phyloP scores from a whole-genome alignment of 2,329 filamentous ascomycete species.

The Endocalyx cinctus region DNA sequence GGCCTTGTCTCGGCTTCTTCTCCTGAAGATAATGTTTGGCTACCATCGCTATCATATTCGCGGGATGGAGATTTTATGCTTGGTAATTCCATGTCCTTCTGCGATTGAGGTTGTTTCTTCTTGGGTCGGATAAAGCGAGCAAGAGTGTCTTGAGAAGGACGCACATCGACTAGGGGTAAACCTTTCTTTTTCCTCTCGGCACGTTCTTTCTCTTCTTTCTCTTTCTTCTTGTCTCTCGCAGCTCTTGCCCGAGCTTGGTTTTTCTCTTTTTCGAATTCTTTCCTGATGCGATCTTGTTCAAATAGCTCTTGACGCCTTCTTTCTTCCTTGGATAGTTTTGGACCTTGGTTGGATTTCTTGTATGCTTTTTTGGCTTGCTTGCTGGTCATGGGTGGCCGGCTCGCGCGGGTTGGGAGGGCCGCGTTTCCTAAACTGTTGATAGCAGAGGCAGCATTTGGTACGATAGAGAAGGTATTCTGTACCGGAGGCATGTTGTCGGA shows the following conservation, averaged over 20 bases:
- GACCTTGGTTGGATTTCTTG: constrained; percentile 34
- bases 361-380: constrained; percentile 45
- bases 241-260: constrained; percentile 43
- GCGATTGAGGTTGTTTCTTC: not conserved
- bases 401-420: constrained; percentile 9
- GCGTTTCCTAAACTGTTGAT: constrained; percentile 15
- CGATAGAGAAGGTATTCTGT: constrained; percentile 31
- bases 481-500: constrained; percentile 31
- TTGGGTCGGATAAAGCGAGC: constrained; percentile 41
- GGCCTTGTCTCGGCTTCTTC: no score
- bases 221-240: constrained; percentile 51
- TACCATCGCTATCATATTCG: constrained; percentile 6
- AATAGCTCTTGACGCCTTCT: constrained; percentile 34
- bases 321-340: constrained; percentile 40
- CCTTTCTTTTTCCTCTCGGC: constrained; percentile 49
- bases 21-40: constrained; percentile 6
- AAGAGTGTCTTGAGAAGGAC: constrained; percentile 55
- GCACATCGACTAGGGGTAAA: constrained; percentile 48
- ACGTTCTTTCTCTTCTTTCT: constrained; percentile 44
- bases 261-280: constrained; percentile 47
- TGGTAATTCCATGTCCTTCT: no score
- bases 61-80: no score
- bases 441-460: constrained; percentile 28
- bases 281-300: constrained; percentile 52
- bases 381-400: constrained; percentile 41